Conservation (phyloP, 1,284 basidiomycete genomes). For the Puccinia horiana region DNA sequence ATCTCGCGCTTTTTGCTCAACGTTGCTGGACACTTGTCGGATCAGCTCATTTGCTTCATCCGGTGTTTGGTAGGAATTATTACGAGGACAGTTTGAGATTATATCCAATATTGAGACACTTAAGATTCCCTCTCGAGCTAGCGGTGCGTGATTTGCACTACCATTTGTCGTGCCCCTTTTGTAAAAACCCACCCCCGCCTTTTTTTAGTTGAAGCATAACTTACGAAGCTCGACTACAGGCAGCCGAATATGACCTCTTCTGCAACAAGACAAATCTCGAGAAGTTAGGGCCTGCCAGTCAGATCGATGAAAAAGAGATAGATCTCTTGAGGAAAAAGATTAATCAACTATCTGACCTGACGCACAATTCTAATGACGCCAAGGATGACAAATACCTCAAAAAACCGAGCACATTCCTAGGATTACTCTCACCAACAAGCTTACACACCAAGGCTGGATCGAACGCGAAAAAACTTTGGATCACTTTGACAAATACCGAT, state of each 20-base stretch:
- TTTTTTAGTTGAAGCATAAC: neutral
- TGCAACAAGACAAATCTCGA: neutral
- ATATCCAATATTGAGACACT: conserved; percentile 24
- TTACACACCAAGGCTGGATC: neutral
- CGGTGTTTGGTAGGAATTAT: conserved; percentile 4
- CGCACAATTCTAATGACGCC: neutral
- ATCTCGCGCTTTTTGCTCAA: neutral
- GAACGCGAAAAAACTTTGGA: conserved; percentile 1
- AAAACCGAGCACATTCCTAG: neutral
- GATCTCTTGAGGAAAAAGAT: neutral
- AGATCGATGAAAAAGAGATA: neutral
- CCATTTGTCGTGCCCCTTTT: neutral
- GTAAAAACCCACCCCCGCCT: neutral
- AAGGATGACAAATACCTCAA: neutral
- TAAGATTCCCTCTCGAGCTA: conserved; percentile 6
- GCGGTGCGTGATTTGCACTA: neutral
- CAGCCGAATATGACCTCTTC: neutral
- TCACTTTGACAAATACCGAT: conserved; percentile 1
- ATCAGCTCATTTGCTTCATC: too few relatives aligned
- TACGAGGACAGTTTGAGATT: conserved; percentile 26
- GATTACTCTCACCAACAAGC: neutral
- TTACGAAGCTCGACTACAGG: neutral
- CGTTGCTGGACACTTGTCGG: too few relatives aligned
- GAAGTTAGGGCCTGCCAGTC: neutral
- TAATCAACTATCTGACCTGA: neutral